These are phyloP conservation scores for Colletotrichum sp. DNA, from an alignment of 2,329 filamentous ascomycete species.

Conservation along the genomic window DNA sequence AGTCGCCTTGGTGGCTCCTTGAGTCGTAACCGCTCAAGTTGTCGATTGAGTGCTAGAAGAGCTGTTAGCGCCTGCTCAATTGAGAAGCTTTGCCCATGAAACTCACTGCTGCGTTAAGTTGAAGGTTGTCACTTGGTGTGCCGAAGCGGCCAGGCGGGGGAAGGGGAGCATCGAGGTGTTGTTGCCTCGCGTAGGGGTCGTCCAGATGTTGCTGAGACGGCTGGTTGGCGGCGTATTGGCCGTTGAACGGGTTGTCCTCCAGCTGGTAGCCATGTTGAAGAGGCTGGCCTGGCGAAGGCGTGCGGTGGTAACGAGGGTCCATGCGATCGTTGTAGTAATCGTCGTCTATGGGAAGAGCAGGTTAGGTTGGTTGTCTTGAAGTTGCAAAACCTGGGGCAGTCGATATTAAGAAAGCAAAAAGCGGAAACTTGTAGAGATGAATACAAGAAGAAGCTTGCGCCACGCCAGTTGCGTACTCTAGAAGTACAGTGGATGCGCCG, in stretches of 20 bases:
- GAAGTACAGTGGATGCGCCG: neutral
- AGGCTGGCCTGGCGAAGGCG: slow-evolving; percentile 79
- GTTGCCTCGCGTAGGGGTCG: slow-evolving; percentile 66
- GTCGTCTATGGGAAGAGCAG: slow-evolving; percentile 51
- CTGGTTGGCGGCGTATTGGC: slow-evolving; percentile 28
- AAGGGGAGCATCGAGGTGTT: slow-evolving; percentile 24
- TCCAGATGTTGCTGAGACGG: slow-evolving; percentile 59
- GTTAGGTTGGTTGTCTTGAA: slow-evolving; percentile 19
- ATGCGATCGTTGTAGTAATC: slow-evolving; percentile 66
- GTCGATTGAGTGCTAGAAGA: slow-evolving; percentile 55
- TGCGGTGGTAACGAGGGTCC: slow-evolving; percentile 63
- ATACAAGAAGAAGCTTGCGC: slow-evolving; percentile 5
- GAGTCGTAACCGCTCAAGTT: slow-evolving; percentile 45
- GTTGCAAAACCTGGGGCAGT: neutral
- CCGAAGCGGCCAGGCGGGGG: slow-evolving; percentile 37
- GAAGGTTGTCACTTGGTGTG: slow-evolving; percentile 76
- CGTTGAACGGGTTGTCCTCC: slow-evolving; percentile 74
- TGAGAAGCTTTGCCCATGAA: neutral
- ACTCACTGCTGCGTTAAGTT: slow-evolving; percentile 84
- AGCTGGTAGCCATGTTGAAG: slow-evolving; percentile 80
- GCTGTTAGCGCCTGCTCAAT: neutral
- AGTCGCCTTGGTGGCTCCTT: slow-evolving; percentile 64
- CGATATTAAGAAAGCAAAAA: slow-evolving; percentile 3
- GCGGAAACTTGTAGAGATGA: neutral
- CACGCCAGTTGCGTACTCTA: slow-evolving; percentile 11